These are phyloP conservation scores for Plasmodium inui DNA, from an alignment of 169 alveolate species.

Conservation along the genomic window DNA sequence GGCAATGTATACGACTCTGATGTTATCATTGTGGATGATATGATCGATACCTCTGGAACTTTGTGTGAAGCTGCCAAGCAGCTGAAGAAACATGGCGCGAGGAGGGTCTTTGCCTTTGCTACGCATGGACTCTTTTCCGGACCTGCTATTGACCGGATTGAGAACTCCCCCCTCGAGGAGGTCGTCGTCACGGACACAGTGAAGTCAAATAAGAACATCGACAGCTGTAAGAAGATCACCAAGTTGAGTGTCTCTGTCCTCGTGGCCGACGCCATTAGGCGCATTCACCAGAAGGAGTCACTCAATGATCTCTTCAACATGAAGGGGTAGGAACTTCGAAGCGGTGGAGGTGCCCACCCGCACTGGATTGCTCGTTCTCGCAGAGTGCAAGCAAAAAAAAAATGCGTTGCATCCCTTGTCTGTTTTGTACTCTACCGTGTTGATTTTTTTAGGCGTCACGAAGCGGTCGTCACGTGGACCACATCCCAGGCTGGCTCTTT, in stretches of 20 bases:
- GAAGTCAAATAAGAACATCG: conserved; percentile 78
- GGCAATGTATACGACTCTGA: conserved; percentile 95
- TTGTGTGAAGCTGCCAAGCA: conserved; percentile 95
- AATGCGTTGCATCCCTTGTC: background rate
- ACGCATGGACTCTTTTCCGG: conserved; percentile 96
- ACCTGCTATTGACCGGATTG: conserved; percentile 91
- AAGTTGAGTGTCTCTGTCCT: conserved; percentile 83
- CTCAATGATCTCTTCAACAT: conserved; percentile 81
- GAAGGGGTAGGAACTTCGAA: conserved; percentile 1
- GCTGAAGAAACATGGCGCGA: conserved; percentile 93
- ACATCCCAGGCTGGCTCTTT: background rate
- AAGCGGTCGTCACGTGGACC: background rate
- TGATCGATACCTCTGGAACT: conserved; percentile 99
- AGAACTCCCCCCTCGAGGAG: conserved; percentile 88
- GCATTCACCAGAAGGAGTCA: conserved; percentile 90
- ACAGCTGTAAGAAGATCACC: conserved; percentile 82
- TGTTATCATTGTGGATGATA: conserved; percentile 96
- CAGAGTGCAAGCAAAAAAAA: background rate
- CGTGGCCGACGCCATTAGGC: conserved; percentile 91
- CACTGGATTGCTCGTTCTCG: too few relatives aligned
- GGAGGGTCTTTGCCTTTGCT: conserved; percentile 95
- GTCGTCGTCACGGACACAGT: conserved; percentile 94
- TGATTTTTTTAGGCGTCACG: background rate
- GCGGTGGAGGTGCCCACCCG: too few relatives aligned
- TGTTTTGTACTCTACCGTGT: background rate